Evolutionary conservation across 139 green algal species (phyloP), one percentile per base, ranked within the genome.

Genomic region (Picochlorum sp.): DNA sequence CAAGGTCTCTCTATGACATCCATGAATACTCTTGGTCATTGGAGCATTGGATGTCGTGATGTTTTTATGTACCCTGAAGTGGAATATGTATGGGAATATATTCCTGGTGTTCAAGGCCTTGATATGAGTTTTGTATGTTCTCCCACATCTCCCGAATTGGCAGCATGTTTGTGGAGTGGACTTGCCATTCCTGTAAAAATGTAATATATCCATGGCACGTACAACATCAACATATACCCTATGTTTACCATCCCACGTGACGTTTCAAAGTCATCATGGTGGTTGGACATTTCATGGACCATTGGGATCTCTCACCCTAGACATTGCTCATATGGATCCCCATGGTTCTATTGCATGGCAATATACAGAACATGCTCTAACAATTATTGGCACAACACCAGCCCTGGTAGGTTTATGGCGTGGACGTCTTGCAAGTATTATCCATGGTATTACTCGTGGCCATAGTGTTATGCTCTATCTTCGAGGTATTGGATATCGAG

Each of bases 401-500:
- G n/a, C n/a, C 7, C 51, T 28, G 20, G 51, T 21, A 6, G 20
- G 51, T 30, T 21, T 58, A 18, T 58, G 21, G n/a, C n/a, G n/a
- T 15, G 51, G 20, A 18, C 51, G n/a, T 18, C 11, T 58, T 30
- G 18, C 84, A 66, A 34, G 51, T 24, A 14, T 46, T 65, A 54
- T 76, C 21, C 51, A 67, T 30, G 69, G 63, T 45, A 56, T 72
- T 28, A 67, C 26, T 38, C 38, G 41, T 45, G 69, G 69, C 60
- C 70, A 68, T 75, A 62, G 67, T 61, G 50, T 65, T 49, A 66
- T 45, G 61, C 52, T 79, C 52, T 56, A 65, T 30, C 66, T 82
- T 59, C 59, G 72, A 51, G 71, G 68, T 58, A 72, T 70, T 62
- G 73, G 73, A 46, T 79, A 79, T 65, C 58, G 69, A 58, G 73